These are phyloP conservation scores for Lathyrus oleraceus DNA, from an alignment of 306 rosid genomes.

Conservation along the genomic window DNA sequence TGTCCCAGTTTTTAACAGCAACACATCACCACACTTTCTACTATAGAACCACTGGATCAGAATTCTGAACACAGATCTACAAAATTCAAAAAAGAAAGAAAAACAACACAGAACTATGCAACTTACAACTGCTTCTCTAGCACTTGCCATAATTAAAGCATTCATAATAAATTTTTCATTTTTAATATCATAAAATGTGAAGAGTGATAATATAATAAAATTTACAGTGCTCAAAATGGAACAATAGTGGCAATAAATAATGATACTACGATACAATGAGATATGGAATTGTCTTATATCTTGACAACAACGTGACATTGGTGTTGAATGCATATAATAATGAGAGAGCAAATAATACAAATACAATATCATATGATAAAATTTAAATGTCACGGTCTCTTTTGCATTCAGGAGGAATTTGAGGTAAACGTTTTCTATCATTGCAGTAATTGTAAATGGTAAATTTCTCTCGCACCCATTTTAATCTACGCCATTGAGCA, in stretches of 20 bases:
- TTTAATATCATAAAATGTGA: no score
- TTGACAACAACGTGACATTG: not conserved
- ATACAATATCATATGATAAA: not conserved
- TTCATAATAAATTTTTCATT: not conserved
- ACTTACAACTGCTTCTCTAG: constrained; percentile 24
- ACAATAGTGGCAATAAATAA: constrained; percentile 13
- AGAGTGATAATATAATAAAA: no score
- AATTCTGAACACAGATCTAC: constrained; percentile 17
- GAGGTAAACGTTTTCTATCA: constrained; percentile 66
- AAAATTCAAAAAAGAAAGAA: not conserved
- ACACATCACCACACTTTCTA: constrained; percentile 14
- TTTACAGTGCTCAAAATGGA: constrained; percentile 5
- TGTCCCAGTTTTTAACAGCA: not conserved
- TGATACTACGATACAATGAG: not conserved
- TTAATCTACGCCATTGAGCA: constrained; percentile 57
- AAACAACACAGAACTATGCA: not conserved
- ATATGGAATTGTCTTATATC: not conserved
- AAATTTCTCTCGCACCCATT: constrained; percentile 66
- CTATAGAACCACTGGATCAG: constrained; percentile 28
- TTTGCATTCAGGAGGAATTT: constrained; percentile 65
- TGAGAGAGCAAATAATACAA: not conserved
- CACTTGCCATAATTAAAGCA: constrained; percentile 11
- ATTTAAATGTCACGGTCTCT: constrained; percentile 70
- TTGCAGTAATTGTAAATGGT: constrained; percentile 93
- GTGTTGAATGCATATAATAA: not conserved